Evolutionary conservation across 2,329 filamentous ascomycete genomes (phyloP).

Genomic region (Sclerotinia spermophila): DNA sequence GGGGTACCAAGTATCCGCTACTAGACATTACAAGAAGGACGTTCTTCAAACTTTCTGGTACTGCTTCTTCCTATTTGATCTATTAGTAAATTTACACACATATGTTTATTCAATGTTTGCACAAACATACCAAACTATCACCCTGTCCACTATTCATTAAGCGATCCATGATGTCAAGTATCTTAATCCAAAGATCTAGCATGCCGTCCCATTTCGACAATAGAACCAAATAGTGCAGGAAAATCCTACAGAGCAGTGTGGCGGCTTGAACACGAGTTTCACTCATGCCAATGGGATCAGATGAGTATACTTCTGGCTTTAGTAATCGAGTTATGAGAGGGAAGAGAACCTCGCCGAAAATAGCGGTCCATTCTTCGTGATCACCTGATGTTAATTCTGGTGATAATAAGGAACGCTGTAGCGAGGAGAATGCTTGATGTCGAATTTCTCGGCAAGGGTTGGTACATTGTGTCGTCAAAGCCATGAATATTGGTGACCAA

Average conservation of each 20-base stretch:
- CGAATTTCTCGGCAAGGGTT: slow-evolving; percentile 93
- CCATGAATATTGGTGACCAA: slow-evolving; percentile 92
- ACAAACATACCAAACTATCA: slow-evolving; percentile 71
- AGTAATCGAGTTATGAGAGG: slow-evolving; percentile 82
- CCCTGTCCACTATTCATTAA: slow-evolving; percentile 94
- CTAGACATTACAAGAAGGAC: slow-evolving; percentile 93
- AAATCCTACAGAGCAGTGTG: slow-evolving; percentile 90
- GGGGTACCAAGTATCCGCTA: slow-evolving; percentile 76
- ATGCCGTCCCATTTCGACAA: slow-evolving; percentile 84
- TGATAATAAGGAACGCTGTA: slow-evolving; percentile 83
- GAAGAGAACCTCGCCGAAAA: slow-evolving; percentile 91
- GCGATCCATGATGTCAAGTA: slow-evolving; percentile 91
- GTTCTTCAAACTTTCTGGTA: slow-evolving; percentile 93
- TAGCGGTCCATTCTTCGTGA: slow-evolving; percentile 89
- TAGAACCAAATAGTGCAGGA: slow-evolving; percentile 85
- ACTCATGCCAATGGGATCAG: slow-evolving; percentile 88
- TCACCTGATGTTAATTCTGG: slow-evolving; percentile 78
- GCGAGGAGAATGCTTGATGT: slow-evolving; percentile 77
- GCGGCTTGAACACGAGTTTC: slow-evolving; percentile 91
- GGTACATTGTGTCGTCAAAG: slow-evolving; percentile 82
- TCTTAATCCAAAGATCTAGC: slow-evolving; percentile 86
- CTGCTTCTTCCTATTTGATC: slow-evolving; percentile 73
- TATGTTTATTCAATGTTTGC: not conserved
- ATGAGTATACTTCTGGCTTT: slow-evolving; percentile 91
- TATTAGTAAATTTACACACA: slow-evolving; percentile 20